Evolutionary conservation across 768 basidiomycete species (phyloP), one percentile per base, ranked within the genome.

Genomic region (Serpula lacrymans): DNA sequence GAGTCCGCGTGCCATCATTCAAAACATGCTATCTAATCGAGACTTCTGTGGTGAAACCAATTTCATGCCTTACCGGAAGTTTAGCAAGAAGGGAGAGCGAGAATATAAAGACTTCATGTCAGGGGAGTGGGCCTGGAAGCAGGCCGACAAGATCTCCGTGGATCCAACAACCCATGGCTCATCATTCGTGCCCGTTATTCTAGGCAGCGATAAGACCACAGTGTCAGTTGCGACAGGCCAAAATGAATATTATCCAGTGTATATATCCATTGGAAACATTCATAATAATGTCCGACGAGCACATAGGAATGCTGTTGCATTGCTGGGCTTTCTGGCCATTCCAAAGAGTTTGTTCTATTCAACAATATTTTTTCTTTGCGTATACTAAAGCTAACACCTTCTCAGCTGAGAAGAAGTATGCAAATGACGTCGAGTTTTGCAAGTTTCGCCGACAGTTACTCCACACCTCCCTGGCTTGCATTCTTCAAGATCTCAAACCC

Each of bases 201-300:
- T 47, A 1, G 67, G 68, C 1, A 67, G 63, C 38, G 64, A 74
- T 41, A 71, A 71, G 41, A 72, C 69, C 0, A 70, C 66, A 0
- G 66, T 70, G 0, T 71, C 64, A 0, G 63, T 65, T 12, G 61
- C 59, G 0, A 71, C 68, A 1, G 64, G 67, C 1, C 61, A 70
- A 29, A 54, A 66, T 23, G 63, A 69, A 24, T 68, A 62, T 31
- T 58, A 70, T 39, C 67, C 63, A 1, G 42, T 67, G 0, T 70
- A 69, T 40, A 23, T 49, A 1, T 64, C 62, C 4, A 30, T 48
- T 1, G 62, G 68, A 0, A 57, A 47, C 20, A 27, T 68, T 10
- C 20, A 21, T 11, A 48, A 48, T 3, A 34, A 46, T 1, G 65
- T 29, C 14, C 29, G 22, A 3, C 14, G 34, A 18, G 43, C 34